Evolutionary conservation across 768 basidiomycete species (phyloP), one percentile per base, ranked within the genome.

Genomic region (Mycena venus): DNA sequence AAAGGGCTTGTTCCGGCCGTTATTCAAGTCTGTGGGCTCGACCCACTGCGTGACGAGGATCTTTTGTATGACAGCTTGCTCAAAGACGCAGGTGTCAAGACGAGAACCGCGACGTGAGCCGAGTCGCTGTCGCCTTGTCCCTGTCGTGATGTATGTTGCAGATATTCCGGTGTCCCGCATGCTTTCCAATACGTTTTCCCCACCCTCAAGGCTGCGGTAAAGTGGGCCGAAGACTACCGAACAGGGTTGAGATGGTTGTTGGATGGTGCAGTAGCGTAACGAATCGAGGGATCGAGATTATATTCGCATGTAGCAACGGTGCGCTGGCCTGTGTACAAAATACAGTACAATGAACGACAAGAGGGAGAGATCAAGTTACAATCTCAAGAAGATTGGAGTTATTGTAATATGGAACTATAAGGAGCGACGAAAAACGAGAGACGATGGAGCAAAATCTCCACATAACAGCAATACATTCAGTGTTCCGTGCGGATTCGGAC

Each of bases 91-190:
- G 68, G 75, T 7, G 75, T 76, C 27, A 70, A 70, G 58, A 76
- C 75, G 2, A 59, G 40, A 21, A 31, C 27, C 23, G 25, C n/a
- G 23, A 23, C 31, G 75, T 75, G 53, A 62, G 64, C n/a, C n/a
- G n/a, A n/a, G n/a, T n/a, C n/a, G n/a, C n/a, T n/a, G n/a, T n/a
- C n/a, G n/a, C n/a, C n/a, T n/a, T n/a, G n/a, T n/a, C n/a, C n/a
- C n/a, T n/a, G n/a, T 8, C 47, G 25, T 49, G 47, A 9, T 23
- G 38, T 8, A 29, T 3, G 31, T 4, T n/a, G 58, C 51, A 72
- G 74, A 5, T 76, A 76, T 49, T 68, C 75, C 1, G 75, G 75
- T 38, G 62, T 76, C 5, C 62, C 68, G 17, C 75, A 76, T 36
- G 68, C 25, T 8, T 76, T 76, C 27, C 67, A 76, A 4, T 72